Conservation (phyloP, 2,329 filamentous ascomycete genomes). For the Aspergillus fructus region DNA sequence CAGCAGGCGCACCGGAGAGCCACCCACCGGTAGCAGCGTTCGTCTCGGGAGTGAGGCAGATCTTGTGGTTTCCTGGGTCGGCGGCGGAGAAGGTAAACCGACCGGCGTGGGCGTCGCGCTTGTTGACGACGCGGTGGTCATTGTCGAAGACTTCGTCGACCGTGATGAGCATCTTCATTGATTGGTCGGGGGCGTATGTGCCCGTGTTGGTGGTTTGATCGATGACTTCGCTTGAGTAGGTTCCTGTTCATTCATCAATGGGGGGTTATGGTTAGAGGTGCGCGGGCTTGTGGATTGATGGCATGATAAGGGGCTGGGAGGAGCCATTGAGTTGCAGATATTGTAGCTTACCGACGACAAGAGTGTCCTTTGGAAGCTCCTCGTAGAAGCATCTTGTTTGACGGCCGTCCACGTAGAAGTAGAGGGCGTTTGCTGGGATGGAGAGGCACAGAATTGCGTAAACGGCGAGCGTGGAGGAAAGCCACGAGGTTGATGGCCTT, state of each 20-base stretch:
- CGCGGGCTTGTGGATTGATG: not conserved
- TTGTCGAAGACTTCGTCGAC: constrained; percentile 97
- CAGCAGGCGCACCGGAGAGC: constrained; percentile 67
- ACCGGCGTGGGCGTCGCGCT: constrained; percentile 72
- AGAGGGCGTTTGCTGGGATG: constrained; percentile 73
- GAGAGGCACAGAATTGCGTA: constrained; percentile 63
- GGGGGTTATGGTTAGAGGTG: not conserved
- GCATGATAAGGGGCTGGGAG: not conserved
- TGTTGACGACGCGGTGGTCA: constrained; percentile 91
- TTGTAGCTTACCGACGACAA: constrained; percentile 74
- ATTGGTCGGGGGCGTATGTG: constrained; percentile 69
- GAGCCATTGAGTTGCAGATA: not conserved
- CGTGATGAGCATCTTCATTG: constrained; percentile 81
- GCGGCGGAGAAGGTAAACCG: constrained; percentile 95
- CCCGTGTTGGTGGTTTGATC: constrained; percentile 60
- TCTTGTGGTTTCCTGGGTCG: constrained; percentile 90
- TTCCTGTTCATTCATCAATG: constrained; percentile 51
- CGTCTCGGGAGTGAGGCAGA: constrained; percentile 88
- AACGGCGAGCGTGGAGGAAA: constrained; percentile 54
- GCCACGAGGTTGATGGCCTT: constrained; percentile 38
- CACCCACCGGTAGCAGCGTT: constrained; percentile 68
- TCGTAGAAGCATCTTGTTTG: constrained; percentile 96
- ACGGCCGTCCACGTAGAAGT: constrained; percentile 91
- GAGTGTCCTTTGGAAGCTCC: constrained; percentile 93
- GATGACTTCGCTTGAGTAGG: constrained; percentile 84